These are phyloP conservation scores for Neostapfia colusana DNA, from an alignment of 176 grass and related monocot genomes.

Conservation along the genomic window DNA sequence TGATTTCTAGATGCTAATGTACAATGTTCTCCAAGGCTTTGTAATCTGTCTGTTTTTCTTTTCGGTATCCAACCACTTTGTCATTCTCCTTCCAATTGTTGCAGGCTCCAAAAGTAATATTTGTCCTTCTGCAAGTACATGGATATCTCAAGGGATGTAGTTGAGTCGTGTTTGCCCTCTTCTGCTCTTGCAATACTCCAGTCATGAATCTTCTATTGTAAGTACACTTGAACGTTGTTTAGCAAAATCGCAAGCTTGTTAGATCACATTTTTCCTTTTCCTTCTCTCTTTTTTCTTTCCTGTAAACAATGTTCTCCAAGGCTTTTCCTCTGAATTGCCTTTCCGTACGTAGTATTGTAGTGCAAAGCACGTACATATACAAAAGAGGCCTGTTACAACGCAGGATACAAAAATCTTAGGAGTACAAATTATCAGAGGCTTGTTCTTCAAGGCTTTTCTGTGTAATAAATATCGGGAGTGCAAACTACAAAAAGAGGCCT, in stretches of 20 bases:
- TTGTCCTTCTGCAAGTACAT: conserved; percentile 74
- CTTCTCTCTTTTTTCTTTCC: not conserved
- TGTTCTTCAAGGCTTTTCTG: not conserved
- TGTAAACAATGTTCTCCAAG: not conserved
- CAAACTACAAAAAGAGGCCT: not conserved
- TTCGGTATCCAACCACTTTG: not conserved
- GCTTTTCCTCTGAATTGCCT: not conserved
- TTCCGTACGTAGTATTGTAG: not conserved
- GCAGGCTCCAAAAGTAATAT: conserved; percentile 62
- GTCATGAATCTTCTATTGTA: conserved; percentile 37
- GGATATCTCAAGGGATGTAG: conserved; percentile 51
- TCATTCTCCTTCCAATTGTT: not conserved
- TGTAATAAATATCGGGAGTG: not conserved
- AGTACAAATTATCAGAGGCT: not conserved
- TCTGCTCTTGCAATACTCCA: conserved; percentile 54
- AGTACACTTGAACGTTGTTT: not conserved
- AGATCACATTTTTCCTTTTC: not conserved
- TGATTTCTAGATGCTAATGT: conserved; percentile 17
- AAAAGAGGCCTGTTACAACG: not conserved
- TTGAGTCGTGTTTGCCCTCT: conserved; percentile 45
- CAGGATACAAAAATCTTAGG: not conserved
- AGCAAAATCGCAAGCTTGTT: not conserved
- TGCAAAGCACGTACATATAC: not conserved
- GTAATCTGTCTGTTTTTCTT: not conserved
- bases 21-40: not conserved